phyloP scores from a whole-genome alignment of 768 basidiomycete genomes.

The Omphalotus guepiniiformis region DNA sequence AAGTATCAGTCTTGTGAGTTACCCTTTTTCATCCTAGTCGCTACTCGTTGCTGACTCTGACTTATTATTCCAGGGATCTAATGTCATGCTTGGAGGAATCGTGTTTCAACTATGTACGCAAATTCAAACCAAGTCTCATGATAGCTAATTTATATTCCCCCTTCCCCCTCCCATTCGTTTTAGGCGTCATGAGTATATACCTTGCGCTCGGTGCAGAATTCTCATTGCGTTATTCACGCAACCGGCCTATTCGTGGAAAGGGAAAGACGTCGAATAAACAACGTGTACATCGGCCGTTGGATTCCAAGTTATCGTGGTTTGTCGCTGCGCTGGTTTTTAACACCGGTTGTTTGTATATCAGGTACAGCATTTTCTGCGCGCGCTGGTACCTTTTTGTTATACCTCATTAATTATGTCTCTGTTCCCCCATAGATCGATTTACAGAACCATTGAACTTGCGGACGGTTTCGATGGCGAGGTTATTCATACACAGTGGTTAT shows the following conservation, averaged over 20 bases:
- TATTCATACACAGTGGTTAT: background rate
- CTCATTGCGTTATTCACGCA: background rate
- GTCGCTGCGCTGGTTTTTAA: slow-evolving; percentile 1
- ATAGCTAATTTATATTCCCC: background rate
- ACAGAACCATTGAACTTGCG: background rate
- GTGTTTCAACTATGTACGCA: background rate
- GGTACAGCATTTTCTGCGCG: background rate
- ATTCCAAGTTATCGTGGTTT: background rate
- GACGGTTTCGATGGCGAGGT: background rate
- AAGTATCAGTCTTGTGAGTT: background rate
- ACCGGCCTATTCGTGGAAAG: background rate
- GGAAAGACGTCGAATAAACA: background rate
- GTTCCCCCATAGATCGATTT: background rate
- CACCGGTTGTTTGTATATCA: background rate
- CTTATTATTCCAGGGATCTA: background rate
- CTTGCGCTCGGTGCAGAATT: background rate
- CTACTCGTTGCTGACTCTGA: background rate
- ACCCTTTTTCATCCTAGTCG: background rate
- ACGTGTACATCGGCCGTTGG: background rate
- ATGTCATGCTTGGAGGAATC: slow-evolving; percentile 1
- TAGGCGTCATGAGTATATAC: slow-evolving; percentile 2
- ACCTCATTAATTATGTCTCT: background rate
- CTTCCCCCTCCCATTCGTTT: too few species aligned
- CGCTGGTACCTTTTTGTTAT: background rate
- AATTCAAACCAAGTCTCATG: background rate